Conservation (phyloP, 768 basidiomycete species). For the Podaxis mareebaensis region DNA sequence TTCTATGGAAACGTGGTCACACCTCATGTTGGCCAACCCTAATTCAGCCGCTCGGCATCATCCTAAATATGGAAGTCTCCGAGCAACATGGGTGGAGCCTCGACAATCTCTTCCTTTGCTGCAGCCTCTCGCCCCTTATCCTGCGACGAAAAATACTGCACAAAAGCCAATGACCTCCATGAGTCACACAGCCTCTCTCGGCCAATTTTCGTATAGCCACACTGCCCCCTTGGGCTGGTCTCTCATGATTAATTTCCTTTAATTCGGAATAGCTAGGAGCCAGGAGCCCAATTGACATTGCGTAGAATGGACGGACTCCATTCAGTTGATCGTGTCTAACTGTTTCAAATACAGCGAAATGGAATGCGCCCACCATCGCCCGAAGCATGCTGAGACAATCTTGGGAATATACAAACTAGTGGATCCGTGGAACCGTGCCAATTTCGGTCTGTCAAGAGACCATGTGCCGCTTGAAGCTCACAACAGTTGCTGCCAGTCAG, state of each 20-base stretch:
- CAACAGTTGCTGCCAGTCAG: constrained; percentile 15
- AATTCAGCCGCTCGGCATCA: constrained; percentile 9
- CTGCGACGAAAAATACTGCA: constrained; percentile 9
- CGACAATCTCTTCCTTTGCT: neutral
- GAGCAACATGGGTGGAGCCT: constrained; percentile 9
- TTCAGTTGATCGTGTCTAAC: constrained; percentile 1
- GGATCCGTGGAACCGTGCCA: neutral
- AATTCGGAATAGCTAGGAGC: neutral
- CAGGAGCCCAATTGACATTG: neutral
- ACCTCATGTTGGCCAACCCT: constrained; percentile 11
- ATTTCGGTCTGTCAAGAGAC: neutral
- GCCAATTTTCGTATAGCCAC: neutral
- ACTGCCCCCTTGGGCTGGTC: neutral
- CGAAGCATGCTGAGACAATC: neutral
- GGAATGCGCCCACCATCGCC: neutral
- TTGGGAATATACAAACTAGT: neutral
- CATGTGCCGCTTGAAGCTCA: neutral
- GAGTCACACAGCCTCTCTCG: neutral
- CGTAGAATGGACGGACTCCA: constrained; percentile 1
- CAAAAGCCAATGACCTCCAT: neutral
- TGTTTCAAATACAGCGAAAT: constrained; percentile 5
- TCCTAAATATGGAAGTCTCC: neutral
- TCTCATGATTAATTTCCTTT: neutral
- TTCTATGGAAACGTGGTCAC: constrained; percentile 14
- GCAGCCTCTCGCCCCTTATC: neutral